Conservation (phyloP, 2,329 filamentous ascomycete species). For the Thelonectria discophora region DNA sequence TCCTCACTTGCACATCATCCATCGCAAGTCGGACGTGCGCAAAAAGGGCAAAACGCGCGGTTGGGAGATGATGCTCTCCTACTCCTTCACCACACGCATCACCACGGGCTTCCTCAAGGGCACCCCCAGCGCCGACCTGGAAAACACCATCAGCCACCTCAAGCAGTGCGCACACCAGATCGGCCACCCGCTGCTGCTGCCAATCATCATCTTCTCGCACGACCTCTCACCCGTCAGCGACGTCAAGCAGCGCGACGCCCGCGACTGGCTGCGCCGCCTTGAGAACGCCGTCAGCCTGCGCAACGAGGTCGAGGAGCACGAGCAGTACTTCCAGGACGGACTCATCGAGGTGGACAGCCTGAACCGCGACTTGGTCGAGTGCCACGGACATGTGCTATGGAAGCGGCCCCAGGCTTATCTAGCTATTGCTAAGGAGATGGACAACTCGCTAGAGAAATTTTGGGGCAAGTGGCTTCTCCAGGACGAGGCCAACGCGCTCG, state of each 20-base stretch:
- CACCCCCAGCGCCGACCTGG: constrained; percentile 65
- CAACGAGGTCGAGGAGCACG: constrained; percentile 65
- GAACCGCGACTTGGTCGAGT: constrained; percentile 70
- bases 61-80: constrained; percentile 70
- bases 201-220: constrained; percentile 66
- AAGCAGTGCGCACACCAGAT: constrained; percentile 58
- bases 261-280: constrained; percentile 68
- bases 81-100: constrained; percentile 62
- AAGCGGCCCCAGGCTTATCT: constrained; percentile 69
- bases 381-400: constrained; percentile 69
- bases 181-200: constrained; percentile 67
- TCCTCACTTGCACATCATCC: constrained; percentile 68
- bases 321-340: constrained; percentile 62
- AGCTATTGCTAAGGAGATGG: constrained; percentile 61
- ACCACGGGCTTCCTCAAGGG: constrained; percentile 71
- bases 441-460: constrained; percentile 58
- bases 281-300: constrained; percentile 70
- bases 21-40: constrained; percentile 72
- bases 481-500: constrained; percentile 39
- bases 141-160: constrained; percentile 59
- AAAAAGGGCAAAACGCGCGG: constrained; percentile 71
- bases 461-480: constrained; percentile 39
- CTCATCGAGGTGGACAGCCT: constrained; percentile 67
- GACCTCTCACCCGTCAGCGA: constrained; percentile 66
- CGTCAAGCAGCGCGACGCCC: constrained; percentile 68